phyloP scores from a whole-genome alignment of 169 alveolate genomes.

The Babesia divergens region DNA sequence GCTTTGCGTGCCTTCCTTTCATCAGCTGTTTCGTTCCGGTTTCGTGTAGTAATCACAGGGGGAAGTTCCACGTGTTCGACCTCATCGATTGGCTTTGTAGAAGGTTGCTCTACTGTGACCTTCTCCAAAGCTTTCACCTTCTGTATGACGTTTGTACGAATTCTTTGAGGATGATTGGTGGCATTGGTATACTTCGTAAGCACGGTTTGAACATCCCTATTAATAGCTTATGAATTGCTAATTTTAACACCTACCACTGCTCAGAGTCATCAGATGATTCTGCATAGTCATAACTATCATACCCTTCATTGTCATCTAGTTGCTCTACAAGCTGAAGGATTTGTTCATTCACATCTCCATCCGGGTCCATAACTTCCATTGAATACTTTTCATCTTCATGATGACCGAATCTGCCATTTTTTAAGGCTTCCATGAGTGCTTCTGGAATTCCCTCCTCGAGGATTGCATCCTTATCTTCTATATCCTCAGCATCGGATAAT shows the following conservation, averaged over 20 bases:
- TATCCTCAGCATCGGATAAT: neutral
- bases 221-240: neutral
- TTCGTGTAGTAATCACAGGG: slow-evolving; percentile 46
- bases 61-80: slow-evolving; percentile 28
- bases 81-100: slow-evolving; percentile 1
- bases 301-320: slow-evolving; percentile 10
- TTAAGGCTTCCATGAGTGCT: neutral
- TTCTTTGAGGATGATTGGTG: slow-evolving; percentile 71
- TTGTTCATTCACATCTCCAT: slow-evolving; percentile 5
- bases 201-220: slow-evolving; percentile 74
- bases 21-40: slow-evolving; percentile 77
- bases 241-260: slow-evolving; percentile 20
- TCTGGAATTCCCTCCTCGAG: neutral
- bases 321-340: slow-evolving; percentile 32
- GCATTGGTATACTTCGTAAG: slow-evolving; percentile 75
- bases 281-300: slow-evolving; percentile 1
- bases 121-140: neutral
- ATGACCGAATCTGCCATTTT: neutral
- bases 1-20: slow-evolving; percentile 76
- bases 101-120: neutral
- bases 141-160: slow-evolving; percentile 49
- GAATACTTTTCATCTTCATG: slow-evolving; percentile 5
- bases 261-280: slow-evolving; percentile 44
- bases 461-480: neutral
- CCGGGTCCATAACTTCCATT: slow-evolving; percentile 49